Percentiles rank a stretch among this genome's conserved stretches.
Conservation (phyloP, 2,329 filamentous ascomycete genomes). For the Nothophoma quercina region DNA sequence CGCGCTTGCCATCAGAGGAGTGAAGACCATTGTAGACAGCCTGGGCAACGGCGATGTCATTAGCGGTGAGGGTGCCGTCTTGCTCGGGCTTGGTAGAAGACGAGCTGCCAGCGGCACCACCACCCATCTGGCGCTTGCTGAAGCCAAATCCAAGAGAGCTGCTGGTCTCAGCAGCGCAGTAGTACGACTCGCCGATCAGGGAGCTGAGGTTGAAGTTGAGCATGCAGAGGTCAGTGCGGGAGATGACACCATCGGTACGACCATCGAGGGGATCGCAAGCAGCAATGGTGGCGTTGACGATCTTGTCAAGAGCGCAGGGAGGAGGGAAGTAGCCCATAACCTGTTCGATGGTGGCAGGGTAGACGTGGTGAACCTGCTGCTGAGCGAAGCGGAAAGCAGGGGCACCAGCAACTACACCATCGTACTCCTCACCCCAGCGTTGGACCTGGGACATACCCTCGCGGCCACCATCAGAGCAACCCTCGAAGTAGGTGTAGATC, state of each 20-base stretch:
- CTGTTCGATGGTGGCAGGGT: constrained; percentile 50
- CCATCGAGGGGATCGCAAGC: constrained; percentile 65
- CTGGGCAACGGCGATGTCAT: constrained; percentile 38
- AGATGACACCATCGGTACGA: constrained; percentile 61
- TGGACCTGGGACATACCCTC: constrained; percentile 61
- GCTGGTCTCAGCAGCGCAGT: constrained; percentile 47
- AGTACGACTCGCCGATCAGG: constrained; percentile 57
- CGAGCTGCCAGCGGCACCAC: constrained; percentile 12
- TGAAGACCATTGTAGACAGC: constrained; percentile 49
- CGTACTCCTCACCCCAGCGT: constrained; percentile 58
- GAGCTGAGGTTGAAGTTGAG: constrained; percentile 56
- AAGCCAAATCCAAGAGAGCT: constrained; percentile 27
- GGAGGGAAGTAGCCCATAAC: constrained; percentile 53
- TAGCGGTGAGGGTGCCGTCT: constrained; percentile 43
- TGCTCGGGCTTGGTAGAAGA: constrained; percentile 34
- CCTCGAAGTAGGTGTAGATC: constrained; percentile 61
- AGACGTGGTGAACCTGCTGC: constrained; percentile 57
- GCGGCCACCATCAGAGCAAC: constrained; percentile 63
- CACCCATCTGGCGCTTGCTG: constrained; percentile 24
- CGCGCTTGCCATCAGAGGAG: constrained; percentile 50
- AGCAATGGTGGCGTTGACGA: constrained; percentile 62
- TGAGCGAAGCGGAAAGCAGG: constrained; percentile 58
- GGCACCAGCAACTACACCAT: constrained; percentile 56
- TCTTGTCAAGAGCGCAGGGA: constrained; percentile 58
- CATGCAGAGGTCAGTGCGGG: constrained; percentile 58